Base-by-base conservation (phyloP, 2,329 filamentous ascomycete genomes). In the Aspergillus carbonarius region DNA sequence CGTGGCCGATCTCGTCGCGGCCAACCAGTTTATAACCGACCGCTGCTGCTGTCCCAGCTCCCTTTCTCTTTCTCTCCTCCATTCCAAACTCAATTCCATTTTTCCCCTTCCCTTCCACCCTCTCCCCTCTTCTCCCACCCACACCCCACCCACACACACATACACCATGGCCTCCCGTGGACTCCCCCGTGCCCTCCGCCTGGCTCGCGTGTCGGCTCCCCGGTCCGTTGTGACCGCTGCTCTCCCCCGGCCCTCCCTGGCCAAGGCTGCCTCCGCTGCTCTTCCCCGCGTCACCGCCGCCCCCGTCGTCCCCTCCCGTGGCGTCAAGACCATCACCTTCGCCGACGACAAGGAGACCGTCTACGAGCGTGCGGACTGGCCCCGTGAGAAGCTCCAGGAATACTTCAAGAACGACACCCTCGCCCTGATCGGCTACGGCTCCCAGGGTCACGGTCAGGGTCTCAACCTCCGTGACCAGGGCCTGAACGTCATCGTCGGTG, bases 321-420 rank as follows among this genome's bases (percentile, higher is more conserved):
- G 95, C 78, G 82, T 96, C 75, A 98, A 99, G 91, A 97, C 93
- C 71, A 93, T 99, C 80, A 93, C 98, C 87, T 99, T 99, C 79
- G 95, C 95, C 69, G 95, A 92, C 74, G 85, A 85, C 76, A 93
- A 96, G 83, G 95, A 99, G 86, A 87, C 88, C 68, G 95, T 99
- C 77, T 97, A 91, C 78, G 95, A 99, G 88, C 93, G 95, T 82
- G 91, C 86, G 77, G 95, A 99, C 84, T 99, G 95, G 95, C 95
- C 95, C 69, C 88, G 90, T 79, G 93, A 97, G 85, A 98, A 96
- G 89, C 92, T 99, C 77, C 84, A 96, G 91, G 92, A 98, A 67
- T 99, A 93, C 89, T 99, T 99, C 91, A 98, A 98, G 88, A 87
- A 99, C 83, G 95, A 99, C 82, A 98, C 93, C 70, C 91, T 99